These are phyloP conservation scores for Spathaspora jeffriesii DNA, from an alignment of 1,139 yeast genomes.

Conservation along the genomic window DNA sequence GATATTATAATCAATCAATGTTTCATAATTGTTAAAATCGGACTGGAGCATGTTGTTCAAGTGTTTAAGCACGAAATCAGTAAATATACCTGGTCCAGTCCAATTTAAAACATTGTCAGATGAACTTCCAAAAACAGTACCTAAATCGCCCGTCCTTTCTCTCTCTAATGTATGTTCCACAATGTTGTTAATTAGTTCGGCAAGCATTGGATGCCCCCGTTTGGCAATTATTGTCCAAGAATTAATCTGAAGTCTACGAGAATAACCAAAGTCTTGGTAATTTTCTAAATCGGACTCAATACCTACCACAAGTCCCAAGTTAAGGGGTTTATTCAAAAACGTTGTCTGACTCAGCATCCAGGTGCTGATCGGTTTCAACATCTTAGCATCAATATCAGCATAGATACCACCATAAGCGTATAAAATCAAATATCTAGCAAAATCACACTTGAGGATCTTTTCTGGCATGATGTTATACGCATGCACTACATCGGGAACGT, in stretches of 20 bases:
- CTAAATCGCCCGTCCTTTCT: neutral
- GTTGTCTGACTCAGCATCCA: neutral
- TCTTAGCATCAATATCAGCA: neutral
- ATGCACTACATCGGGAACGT: neutral
- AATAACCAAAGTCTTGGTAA: neutral
- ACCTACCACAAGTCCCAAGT: neutral
- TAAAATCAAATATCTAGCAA: neutral
- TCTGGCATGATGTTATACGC: neutral
- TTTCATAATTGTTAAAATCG: neutral
- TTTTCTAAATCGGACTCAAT: neutral
- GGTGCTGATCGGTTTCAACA: neutral
- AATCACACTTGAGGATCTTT: neutral
- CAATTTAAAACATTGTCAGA: neutral
- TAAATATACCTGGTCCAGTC: neutral
- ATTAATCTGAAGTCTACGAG: neutral
- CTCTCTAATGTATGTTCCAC: neutral
- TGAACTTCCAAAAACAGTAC: neutral
- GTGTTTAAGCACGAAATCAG: neutral
- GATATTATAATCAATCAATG: neutral
- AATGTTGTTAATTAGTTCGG: neutral
- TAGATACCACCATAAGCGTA: neutral
- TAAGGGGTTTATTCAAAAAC: neutral
- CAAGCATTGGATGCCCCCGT: neutral
- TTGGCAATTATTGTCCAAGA: neutral
- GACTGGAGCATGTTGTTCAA: neutral